Conservation (phyloP, 257 asterid species). For the Ajuga chamaepitys region DNA sequence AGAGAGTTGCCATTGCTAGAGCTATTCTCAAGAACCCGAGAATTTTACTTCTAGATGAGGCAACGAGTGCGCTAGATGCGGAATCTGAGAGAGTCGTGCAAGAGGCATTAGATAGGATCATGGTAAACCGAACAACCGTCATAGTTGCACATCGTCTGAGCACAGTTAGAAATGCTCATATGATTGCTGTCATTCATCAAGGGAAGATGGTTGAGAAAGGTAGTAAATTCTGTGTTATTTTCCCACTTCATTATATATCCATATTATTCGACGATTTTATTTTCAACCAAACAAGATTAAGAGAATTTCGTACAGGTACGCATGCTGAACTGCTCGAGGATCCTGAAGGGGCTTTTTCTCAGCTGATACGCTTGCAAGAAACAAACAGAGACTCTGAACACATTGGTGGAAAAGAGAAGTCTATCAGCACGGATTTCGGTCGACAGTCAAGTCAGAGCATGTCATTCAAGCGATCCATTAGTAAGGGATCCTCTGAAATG, state of each 20-base stretch:
- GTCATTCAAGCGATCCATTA: constrained; percentile 49
- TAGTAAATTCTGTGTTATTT: constrained; percentile 9
- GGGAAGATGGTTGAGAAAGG: constrained; percentile 65
- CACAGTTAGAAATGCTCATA: constrained; percentile 57
- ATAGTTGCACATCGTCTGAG: constrained; percentile 66
- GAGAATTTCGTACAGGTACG: constrained; percentile 33
- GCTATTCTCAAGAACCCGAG: constrained; percentile 66
- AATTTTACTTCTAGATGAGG: constrained; percentile 66
- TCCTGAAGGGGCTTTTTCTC: constrained; percentile 54
- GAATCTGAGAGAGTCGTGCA: constrained; percentile 69
- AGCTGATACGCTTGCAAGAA: constrained; percentile 54
- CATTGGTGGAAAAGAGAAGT: constrained; percentile 32
- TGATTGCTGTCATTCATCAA: constrained; percentile 59
- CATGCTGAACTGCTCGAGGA: constrained; percentile 44
- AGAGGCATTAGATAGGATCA: constrained; percentile 58
- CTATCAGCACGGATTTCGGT: constrained; percentile 35
- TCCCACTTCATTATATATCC: too few relatives aligned
- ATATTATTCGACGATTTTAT: not conserved
- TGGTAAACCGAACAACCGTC: constrained; percentile 60
- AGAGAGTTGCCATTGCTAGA: constrained; percentile 70
- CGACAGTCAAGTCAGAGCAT: constrained; percentile 48
- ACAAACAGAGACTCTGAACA: constrained; percentile 21
- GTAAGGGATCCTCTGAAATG: constrained; percentile 58
- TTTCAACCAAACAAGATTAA: not conserved
- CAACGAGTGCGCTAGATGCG: constrained; percentile 72